phyloP scores from a whole-genome alignment of 306 rosid species.

The Cucurbita moschata region DNA sequence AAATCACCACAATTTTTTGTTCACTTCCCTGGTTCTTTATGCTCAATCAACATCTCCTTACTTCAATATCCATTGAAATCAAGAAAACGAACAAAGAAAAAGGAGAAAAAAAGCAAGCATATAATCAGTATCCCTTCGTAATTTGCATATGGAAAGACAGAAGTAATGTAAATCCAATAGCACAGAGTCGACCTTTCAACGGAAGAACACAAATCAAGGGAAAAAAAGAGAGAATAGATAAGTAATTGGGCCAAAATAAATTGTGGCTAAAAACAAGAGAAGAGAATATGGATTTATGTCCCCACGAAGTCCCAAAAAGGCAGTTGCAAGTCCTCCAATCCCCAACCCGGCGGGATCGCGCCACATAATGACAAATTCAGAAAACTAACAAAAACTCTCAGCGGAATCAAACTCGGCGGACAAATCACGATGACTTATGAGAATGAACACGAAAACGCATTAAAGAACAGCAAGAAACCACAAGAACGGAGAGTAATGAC shows the following conservation, averaged over 20 bases:
- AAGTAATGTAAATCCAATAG: neutral
- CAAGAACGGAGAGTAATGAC: no score
- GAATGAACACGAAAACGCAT: neutral
- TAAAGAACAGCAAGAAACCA: neutral
- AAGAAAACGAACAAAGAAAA: neutral
- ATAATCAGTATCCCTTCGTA: neutral
- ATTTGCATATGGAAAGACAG: neutral
- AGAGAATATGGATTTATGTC: neutral
- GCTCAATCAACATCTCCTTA: neutral
- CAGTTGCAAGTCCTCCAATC: neutral
- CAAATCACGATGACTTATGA: neutral
- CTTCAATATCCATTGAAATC: neutral
- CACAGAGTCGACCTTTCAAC: neutral
- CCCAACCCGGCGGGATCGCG: neutral
- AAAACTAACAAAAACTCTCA: neutral
- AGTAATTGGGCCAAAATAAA: no score
- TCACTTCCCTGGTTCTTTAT: neutral
- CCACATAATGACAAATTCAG: neutral
- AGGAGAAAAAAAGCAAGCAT: neutral
- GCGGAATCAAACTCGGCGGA: neutral
- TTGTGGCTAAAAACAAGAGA: neutral
- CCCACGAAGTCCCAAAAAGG: neutral
- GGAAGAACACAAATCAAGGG: neutral
- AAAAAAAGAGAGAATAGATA: neutral
- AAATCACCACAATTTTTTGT: conserved; percentile 19